These are phyloP conservation scores for Phytopythium litorale DNA, from an alignment of 352 stramenopile species.

Conservation along the genomic window DNA sequence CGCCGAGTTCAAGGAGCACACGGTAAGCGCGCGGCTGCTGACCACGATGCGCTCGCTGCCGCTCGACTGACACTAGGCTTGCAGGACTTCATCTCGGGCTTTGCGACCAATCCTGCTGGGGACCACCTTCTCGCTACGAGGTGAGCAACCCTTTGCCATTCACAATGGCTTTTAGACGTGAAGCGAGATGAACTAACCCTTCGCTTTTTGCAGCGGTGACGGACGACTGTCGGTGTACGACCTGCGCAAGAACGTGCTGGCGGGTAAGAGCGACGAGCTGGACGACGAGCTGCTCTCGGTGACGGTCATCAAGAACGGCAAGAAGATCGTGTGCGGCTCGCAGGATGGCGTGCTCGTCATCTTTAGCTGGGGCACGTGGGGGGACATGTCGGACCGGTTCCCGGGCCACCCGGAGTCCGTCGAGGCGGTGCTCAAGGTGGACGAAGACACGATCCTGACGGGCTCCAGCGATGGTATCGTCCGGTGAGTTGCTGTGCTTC, in stretches of 20 bases:
- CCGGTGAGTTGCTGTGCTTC: constrained; percentile 35
- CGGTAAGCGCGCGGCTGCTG: constrained; percentile 24
- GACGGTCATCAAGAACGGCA: constrained; percentile 83
- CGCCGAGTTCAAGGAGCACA: constrained; percentile 91
- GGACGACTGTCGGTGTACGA: constrained; percentile 91
- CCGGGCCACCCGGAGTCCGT: constrained; percentile 93
- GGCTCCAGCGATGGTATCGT: constrained; percentile 96
- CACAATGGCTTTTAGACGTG: no score
- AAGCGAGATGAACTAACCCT: neutral
- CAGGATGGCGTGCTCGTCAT: constrained; percentile 94
- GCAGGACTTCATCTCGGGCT: constrained; percentile 93
- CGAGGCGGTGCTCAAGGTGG: constrained; percentile 94
- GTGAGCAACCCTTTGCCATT: constrained; percentile 1
- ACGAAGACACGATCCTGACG: constrained; percentile 96
- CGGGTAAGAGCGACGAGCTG: constrained; percentile 80
- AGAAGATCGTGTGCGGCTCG: constrained; percentile 94
- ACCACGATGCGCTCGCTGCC: neutral
- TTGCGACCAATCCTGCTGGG: constrained; percentile 79
- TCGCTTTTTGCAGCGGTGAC: constrained; percentile 65
- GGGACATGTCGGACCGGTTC: constrained; percentile 95
- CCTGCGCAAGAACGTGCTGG: constrained; percentile 78
- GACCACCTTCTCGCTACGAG: constrained; percentile 87
- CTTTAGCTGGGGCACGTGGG: constrained; percentile 95
- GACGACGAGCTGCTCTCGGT: constrained; percentile 79
- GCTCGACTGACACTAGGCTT: neutral